Evolutionary conservation across 305 asterid species (phyloP).

Genomic region (Stenogyne calaminthoides): DNA sequence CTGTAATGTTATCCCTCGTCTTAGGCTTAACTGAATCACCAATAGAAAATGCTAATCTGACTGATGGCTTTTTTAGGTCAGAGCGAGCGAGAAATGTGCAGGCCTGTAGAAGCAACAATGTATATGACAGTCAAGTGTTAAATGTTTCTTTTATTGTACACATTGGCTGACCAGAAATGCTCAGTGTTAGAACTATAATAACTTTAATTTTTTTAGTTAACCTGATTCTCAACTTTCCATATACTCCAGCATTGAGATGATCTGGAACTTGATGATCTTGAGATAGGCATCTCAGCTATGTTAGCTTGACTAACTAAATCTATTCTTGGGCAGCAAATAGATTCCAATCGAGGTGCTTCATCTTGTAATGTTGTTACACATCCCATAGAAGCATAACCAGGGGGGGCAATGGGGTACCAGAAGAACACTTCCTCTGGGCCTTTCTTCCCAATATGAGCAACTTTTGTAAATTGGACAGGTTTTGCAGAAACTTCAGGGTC

Average conservation of each 20-base stretch:
- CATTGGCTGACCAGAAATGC: slow-evolving; percentile 21
- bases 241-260: slow-evolving; percentile 93
- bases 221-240: slow-evolving; percentile 99
- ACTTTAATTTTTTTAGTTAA: slow-evolving; percentile 25
- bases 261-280: slow-evolving; percentile 80
- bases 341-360: slow-evolving; percentile 74
- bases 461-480: slow-evolving; percentile 91
- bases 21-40: slow-evolving; percentile 92
- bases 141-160: slow-evolving; percentile 9
- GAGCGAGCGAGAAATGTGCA: slow-evolving; percentile 97
- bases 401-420: slow-evolving; percentile 99
- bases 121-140: slow-evolving; percentile 27
- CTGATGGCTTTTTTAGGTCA: slow-evolving; percentile 91
- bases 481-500: slow-evolving; percentile 80
- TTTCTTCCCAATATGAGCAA: slow-evolving; percentile 82
- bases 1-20: slow-evolving; percentile 87
- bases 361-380: slow-evolving; percentile 75
- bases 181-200: slow-evolving; percentile 25
- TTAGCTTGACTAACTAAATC: slow-evolving; percentile 91
- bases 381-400: slow-evolving; percentile 97
- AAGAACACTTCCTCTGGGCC: slow-evolving; percentile 85
- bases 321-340: slow-evolving; percentile 91
- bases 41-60: slow-evolving; percentile 81
- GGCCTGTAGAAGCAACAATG: slow-evolving; percentile 61
- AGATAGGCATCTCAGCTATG: slow-evolving; percentile 82